phyloP scores from a whole-genome alignment of 2,329 filamentous ascomycete species.

The Rutstroemia sydowiana region DNA sequence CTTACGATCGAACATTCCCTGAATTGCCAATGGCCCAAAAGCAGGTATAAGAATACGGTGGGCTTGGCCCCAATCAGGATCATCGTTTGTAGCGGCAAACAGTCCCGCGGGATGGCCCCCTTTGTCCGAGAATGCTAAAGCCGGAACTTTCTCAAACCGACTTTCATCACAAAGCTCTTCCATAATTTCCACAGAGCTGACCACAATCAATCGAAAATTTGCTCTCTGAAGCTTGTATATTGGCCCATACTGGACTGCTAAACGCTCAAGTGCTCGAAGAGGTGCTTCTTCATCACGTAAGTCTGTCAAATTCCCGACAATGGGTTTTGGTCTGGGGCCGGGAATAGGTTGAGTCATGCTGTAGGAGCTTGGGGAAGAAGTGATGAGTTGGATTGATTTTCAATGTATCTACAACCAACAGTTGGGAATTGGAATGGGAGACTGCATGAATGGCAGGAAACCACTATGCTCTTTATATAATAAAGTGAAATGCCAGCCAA shows the following conservation, averaged over 20 bases:
- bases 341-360: not conserved
- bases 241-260: not conserved
- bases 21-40: slow-evolving; percentile 60
- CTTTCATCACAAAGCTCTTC: not conserved
- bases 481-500: too few relatives aligned
- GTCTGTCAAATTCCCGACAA: not conserved
- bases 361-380: not conserved
- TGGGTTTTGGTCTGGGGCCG: not conserved
- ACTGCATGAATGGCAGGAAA: too few relatives aligned
- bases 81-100: slow-evolving; percentile 23
- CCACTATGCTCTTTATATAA: too few relatives aligned
- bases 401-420: not conserved
- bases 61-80: slow-evolving; percentile 57
- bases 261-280: slow-evolving; percentile 1
- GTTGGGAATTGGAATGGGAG: too few relatives aligned
- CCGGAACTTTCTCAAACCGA: not conserved
- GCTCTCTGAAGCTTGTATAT: not conserved
- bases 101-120: slow-evolving; percentile 9
- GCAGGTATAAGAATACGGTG: slow-evolving; percentile 59
- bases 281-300: not conserved
- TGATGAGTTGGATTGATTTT: not conserved
- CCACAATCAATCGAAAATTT: not conserved
- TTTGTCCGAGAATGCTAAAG: slow-evolving; percentile 11
- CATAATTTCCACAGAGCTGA: not conserved
- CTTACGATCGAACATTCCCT: slow-evolving; percentile 51